Base-by-base conservation (phyloP, 176 grass and related monocot genomes). In the Chloris gayana region DNA sequence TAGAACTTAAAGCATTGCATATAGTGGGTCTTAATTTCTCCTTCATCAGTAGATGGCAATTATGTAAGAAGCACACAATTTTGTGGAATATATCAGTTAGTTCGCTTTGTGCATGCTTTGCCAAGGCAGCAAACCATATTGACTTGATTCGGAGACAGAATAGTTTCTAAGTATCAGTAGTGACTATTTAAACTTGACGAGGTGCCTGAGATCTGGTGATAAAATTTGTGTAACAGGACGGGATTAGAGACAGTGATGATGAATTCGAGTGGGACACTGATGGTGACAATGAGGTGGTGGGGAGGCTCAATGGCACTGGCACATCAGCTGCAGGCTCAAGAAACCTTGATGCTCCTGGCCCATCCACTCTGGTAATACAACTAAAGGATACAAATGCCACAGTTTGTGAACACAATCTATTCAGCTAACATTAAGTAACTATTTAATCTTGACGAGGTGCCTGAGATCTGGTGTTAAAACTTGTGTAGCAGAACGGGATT, bases 261-360 rank as follows among this genome's bases (percentile, higher is more conserved):
- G 72, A 31, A 18, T 71, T 92, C 19, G 79, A 80, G 9, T 89
- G 81, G 86, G 70, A 73, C 0, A 83, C 56, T 25, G 87, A 87
- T 2, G 51, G 38, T 45, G 79, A 77, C 5, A 39, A 11, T 15
- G 85, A 83, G 31, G 82, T 22, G 14, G 61, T 18, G 21, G 22
- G 0, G 54, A 63, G 15, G 21, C 57, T 26, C 21, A 4, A 51
- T 41, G 64, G 49, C 4, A 24, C 47, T 2, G 14, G 45, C 45
- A 46, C 63, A 4, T 84, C 76, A 29, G 64, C 64, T 11, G 12
- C 32, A 2, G 6, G 24, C 30, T 26, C 50, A 22, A 38, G 46
- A 31, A 85, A 64, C 17, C 1, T 14, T 1, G 81, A 87, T 72
- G 81, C 25, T 83, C 67, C 80, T 15, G 74, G 64, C 17, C 67